These are phyloP conservation scores for Xylaria intraflava DNA, from an alignment of 495 filamentous ascomycete species.

Conservation along the genomic window DNA sequence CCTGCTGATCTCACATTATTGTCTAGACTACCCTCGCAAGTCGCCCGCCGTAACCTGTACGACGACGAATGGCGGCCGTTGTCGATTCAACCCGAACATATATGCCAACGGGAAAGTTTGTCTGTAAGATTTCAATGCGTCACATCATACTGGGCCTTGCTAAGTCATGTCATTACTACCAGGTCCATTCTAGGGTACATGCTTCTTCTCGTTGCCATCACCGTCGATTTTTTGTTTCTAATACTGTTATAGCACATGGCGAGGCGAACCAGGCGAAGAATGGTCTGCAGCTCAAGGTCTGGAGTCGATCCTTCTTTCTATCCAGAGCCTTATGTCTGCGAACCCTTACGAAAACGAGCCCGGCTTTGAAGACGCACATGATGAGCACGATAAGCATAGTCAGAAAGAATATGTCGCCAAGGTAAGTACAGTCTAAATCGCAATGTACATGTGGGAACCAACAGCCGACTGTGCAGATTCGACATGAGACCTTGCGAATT, in stretches of 20 bases:
- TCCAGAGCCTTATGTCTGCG: slow-evolving; percentile 88
- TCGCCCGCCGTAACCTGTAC: slow-evolving; percentile 67
- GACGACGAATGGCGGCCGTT: slow-evolving; percentile 82
- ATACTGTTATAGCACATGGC: slow-evolving; percentile 71
- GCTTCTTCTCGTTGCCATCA: neutral
- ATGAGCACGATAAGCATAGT: slow-evolving; percentile 60
- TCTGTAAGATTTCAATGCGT: slow-evolving; percentile 50
- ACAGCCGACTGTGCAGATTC: slow-evolving; percentile 54
- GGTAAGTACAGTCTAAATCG: slow-evolving; percentile 39
- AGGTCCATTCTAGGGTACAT: slow-evolving; percentile 88
- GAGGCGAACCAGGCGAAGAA: slow-evolving; percentile 78
- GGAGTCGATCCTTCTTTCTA: slow-evolving; percentile 90
- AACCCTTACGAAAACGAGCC: slow-evolving; percentile 98
- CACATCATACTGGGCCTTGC: neutral
- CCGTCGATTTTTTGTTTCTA: slow-evolving; percentile 16
- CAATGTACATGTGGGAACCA: neutral
- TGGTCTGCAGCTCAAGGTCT: slow-evolving; percentile 95
- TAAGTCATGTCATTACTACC: slow-evolving; percentile 12
- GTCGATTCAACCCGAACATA: slow-evolving; percentile 95
- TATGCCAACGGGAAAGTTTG: slow-evolving; percentile 89
- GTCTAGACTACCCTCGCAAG: slow-evolving; percentile 76
- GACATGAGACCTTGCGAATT: slow-evolving; percentile 83
- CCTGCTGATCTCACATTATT: neutral
- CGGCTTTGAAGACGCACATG: slow-evolving; percentile 73
- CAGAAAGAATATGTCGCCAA: slow-evolving; percentile 81